A percentile compares a stretch with the other conserved stretches of the same genome.
These are phyloP conservation scores for Sphaerulina populicola DNA, from an alignment of 2,329 filamentous ascomycete genomes.

Conservation along the genomic window DNA sequence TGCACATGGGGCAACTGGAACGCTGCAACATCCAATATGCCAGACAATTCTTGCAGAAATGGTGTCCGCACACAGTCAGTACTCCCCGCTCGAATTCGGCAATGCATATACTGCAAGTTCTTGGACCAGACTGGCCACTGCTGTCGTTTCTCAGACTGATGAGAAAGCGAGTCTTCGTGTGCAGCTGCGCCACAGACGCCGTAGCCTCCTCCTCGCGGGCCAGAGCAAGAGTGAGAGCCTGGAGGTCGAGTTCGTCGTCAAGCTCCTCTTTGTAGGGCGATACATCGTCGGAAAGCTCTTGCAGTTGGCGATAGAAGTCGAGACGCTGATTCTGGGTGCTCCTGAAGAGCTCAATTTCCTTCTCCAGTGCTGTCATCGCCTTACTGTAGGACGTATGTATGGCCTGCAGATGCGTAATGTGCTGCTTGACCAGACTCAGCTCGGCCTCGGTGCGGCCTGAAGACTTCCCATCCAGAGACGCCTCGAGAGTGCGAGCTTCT, in stretches of 20 bases:
- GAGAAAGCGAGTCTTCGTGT: conserved; percentile 69
- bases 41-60: conserved; percentile 86
- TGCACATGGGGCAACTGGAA: conserved; percentile 77
- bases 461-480: conserved; percentile 52
- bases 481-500: conserved; percentile 58
- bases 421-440: conserved; percentile 53
- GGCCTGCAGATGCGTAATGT: conserved; percentile 53
- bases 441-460: conserved; percentile 55
- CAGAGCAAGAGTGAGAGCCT: conserved; percentile 38
- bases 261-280: conserved; percentile 60
- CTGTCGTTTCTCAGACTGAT: conserved; percentile 54
- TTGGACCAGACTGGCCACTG: conserved; percentile 45
- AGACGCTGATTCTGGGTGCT: conserved; percentile 74
- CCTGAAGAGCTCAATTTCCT: conserved; percentile 68
- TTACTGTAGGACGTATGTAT: conserved; percentile 48
- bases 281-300: conserved; percentile 83
- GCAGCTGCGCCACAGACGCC: conserved; percentile 52
- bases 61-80: conserved; percentile 80
- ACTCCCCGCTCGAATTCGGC: conserved; percentile 67
- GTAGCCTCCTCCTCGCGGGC: conserved; percentile 46
- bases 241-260: conserved; percentile 49
- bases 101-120: conserved; percentile 81
- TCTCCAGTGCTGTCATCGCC: conserved; percentile 46
- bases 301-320: conserved; percentile 84
- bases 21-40: conserved; percentile 66